Evolutionary conservation across 495 filamentous ascomycete genomes (phyloP), one percentile per base, ranked within the genome.

Genomic region (Lentithecium fluviatile): DNA sequence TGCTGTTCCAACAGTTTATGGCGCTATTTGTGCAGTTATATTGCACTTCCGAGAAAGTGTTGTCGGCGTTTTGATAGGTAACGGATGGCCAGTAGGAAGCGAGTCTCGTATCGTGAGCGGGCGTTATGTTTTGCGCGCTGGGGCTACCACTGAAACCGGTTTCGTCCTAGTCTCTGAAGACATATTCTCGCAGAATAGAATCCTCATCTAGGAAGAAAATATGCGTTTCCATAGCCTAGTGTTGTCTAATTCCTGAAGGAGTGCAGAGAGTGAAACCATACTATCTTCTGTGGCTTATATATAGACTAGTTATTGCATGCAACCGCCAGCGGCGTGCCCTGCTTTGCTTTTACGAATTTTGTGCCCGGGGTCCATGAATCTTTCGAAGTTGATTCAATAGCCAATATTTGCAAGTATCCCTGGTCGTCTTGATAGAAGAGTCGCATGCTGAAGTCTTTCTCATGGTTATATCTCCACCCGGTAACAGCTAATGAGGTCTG

Each of bases 201-300:
- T 36, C 34, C 15, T 52, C 49, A 25, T 52, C 49, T n/a, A 52
- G 29, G 25, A 34, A 52, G 29, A 52, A 52, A 2, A 52, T 26
- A 25, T 52, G 49, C 7, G 7, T 36, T 17, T 52, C 24, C 49
- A 52, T 52, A 6, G n/a, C 20, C 49, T 52, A 21, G 2, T 5
- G 6, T 25, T 23, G 6, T 2, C 7, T 25, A 23, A 15, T 23
- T 2, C 12, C 21, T 23, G 45, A 17, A 23, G 40, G 5, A 43
- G 4, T 43, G 40, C 40, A 5, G 13, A 6, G 40, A 15, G 13
- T 43, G 13, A n/a, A n/a, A n/a, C 40, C 15, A 43, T 20, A 43
- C 40, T 13, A 13, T 43, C 40, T 43, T 43, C 13, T 20, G 13
- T 5, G 11, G 13, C 12, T 26, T n/a, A 24, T 52, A 52, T 13